A percentile compares a stretch with the other conserved stretches of the same genome.
phyloP scores from a whole-genome alignment of 306 rosid genomes.

The Corylus heterophylla region DNA sequence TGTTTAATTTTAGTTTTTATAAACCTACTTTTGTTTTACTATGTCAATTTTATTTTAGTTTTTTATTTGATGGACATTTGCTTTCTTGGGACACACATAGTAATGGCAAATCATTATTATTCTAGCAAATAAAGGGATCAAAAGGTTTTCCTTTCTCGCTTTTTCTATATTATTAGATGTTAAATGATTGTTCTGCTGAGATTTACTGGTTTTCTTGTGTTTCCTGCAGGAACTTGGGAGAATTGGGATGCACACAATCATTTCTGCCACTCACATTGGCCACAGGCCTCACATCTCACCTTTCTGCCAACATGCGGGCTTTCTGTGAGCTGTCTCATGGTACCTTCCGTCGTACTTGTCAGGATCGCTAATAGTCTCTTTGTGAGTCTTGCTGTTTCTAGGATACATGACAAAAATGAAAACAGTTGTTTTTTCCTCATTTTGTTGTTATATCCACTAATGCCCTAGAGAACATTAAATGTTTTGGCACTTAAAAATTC shows the following conservation, averaged over 20 bases:
- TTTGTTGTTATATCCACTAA: constrained; percentile 11
- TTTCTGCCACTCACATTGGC: constrained; percentile 60
- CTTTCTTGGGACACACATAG: neutral
- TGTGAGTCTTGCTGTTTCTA: constrained; percentile 93
- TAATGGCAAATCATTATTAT: neutral
- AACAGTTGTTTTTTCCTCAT: constrained; percentile 5
- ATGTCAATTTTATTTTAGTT: too few species aligned
- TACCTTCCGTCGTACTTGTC: constrained; percentile 98
- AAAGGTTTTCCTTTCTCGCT: neutral
- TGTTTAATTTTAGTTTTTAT: neutral
- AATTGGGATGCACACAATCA: constrained; percentile 73
- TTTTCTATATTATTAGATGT: neutral
- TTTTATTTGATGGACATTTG: neutral
- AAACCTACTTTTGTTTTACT: neutral
- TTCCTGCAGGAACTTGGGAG: constrained; percentile 69
- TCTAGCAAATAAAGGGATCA: neutral
- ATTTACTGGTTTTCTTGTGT: neutral
- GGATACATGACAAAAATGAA: constrained; percentile 45
- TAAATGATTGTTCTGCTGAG: neutral
- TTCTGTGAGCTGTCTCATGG: constrained; percentile 91
- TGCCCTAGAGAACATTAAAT: constrained; percentile 7
- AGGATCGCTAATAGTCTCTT: constrained; percentile 97
- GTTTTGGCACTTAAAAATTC: constrained; percentile 6
- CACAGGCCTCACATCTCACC: constrained; percentile 61
- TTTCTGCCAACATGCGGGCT: constrained; percentile 56